Evolutionary conservation across 2,329 filamentous ascomycete genomes (phyloP).

Genomic region (Neophaeococcomyces mojaviensis): DNA sequence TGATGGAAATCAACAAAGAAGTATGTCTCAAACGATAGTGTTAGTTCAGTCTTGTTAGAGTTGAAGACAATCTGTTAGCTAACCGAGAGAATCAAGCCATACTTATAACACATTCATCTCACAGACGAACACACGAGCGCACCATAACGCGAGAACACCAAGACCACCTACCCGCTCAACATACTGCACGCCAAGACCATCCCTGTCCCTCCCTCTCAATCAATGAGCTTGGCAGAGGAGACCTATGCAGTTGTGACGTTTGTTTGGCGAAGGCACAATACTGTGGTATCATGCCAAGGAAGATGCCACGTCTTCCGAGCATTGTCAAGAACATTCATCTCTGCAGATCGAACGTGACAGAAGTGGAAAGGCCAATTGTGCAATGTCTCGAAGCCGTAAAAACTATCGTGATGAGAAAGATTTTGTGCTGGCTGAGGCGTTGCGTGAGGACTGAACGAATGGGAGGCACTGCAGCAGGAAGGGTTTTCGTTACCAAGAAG

Average conservation of each 20-base stretch:
- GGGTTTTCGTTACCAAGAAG: too few relatives aligned
- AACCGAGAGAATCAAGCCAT: background rate
- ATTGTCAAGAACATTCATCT: background rate
- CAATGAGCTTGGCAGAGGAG: background rate
- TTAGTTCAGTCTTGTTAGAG: background rate
- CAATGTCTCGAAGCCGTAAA: too few relatives aligned
- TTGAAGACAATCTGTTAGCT: background rate
- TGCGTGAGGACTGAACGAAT: too few relatives aligned
- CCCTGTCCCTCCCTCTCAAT: background rate
- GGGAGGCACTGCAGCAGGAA: too few relatives aligned
- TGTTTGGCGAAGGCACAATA: background rate
- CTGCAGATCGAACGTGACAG: background rate
- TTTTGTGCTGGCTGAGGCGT: too few relatives aligned
- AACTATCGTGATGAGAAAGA: too few relatives aligned
- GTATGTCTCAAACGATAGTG: background rate
- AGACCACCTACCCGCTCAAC: background rate
- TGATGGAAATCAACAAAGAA: constrained; percentile 9
- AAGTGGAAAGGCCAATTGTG: background rate
- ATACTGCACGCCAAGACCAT: background rate
- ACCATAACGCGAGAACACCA: background rate
- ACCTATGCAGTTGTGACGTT: background rate
- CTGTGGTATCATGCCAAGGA: background rate
- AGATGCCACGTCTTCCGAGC: background rate
- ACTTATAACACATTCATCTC: background rate
- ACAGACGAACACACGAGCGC: too few relatives aligned